phyloP scores from a whole-genome alignment of 2,329 filamentous ascomycete genomes.

The Ascochyta rabiei region DNA sequence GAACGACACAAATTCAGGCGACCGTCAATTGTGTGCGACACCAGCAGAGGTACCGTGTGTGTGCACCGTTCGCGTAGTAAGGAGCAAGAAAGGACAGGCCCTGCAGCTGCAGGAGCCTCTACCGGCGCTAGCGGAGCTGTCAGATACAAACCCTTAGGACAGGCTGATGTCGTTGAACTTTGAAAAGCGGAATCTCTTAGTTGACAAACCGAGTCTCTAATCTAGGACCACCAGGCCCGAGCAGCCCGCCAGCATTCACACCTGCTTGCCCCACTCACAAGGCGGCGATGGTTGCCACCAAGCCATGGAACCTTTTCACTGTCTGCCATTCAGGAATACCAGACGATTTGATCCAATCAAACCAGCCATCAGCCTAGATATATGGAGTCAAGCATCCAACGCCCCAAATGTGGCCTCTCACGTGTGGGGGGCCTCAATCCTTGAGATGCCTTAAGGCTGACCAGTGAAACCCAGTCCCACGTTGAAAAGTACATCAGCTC shows the following conservation, averaged over 20 bases:
- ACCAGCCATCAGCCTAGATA: conserved; percentile 2
- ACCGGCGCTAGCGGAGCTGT: neutral
- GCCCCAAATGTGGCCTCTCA: conserved; percentile 5
- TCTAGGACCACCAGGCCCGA: neutral
- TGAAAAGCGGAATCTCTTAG: neutral
- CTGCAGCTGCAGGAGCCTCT: neutral
- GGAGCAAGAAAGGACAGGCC: neutral
- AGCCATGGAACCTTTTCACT: conserved; percentile 1
- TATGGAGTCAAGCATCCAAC: conserved; percentile 9
- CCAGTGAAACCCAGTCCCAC: conserved; percentile 27
- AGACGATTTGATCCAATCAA: conserved; percentile 1
- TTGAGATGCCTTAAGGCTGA: conserved; percentile 17
- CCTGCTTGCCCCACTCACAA: neutral
- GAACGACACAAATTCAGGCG: neutral
- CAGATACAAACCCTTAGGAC: neutral
- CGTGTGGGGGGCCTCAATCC: conserved; percentile 10
- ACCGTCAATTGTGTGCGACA: neutral
- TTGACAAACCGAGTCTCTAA: neutral
- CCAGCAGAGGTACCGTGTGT: neutral
- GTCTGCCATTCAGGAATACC: neutral
- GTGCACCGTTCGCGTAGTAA: too few relatives aligned
- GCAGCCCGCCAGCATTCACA: neutral
- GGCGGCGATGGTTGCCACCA: neutral
- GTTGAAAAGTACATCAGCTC: conserved; percentile 20
- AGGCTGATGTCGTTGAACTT: neutral